A percentile compares a stretch with the other conserved stretches of the same genome.
Evolutionary conservation across 257 asterid genomes (phyloP).

Genomic region (Solanum sparsipilum): DNA sequence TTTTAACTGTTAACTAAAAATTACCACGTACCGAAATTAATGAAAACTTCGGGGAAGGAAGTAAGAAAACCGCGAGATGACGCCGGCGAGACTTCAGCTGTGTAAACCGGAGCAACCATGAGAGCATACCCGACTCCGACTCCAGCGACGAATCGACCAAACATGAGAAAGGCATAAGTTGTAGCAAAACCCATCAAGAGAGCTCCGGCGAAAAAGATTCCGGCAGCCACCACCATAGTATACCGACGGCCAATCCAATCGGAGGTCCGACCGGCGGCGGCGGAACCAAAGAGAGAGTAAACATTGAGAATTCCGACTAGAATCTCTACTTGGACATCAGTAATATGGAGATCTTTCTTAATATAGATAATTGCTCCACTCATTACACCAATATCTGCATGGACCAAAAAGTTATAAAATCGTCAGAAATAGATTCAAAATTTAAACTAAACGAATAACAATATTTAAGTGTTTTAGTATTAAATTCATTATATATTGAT

Average conservation of each 20-base stretch:
- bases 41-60: constrained; percentile 91
- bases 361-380: constrained; percentile 83
- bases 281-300: constrained; percentile 68
- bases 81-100: constrained; percentile 92
- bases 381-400: constrained; percentile 91
- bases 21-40: constrained; percentile 46
- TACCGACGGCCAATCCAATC: constrained; percentile 84
- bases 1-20: neutral
- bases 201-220: constrained; percentile 71
- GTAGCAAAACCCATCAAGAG: constrained; percentile 86
- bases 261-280: constrained; percentile 83
- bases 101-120: constrained; percentile 93
- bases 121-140: constrained; percentile 88
- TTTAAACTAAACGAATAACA: neutral
- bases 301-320: constrained; percentile 60
- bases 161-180: constrained; percentile 69
- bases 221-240: constrained; percentile 73
- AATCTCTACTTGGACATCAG: constrained; percentile 36
- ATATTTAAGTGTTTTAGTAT: no score
- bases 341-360: constrained; percentile 19
- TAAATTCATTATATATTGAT: no score
- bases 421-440: neutral
- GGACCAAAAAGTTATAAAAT: neutral
- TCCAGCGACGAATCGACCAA: constrained; percentile 76
- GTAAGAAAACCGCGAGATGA: constrained; percentile 78